A percentile compares a stretch with the other conserved stretches of the same genome.
phyloP scores from a whole-genome alignment of 2,329 filamentous ascomycete species.

The Aspergillus novofumigatus region DNA sequence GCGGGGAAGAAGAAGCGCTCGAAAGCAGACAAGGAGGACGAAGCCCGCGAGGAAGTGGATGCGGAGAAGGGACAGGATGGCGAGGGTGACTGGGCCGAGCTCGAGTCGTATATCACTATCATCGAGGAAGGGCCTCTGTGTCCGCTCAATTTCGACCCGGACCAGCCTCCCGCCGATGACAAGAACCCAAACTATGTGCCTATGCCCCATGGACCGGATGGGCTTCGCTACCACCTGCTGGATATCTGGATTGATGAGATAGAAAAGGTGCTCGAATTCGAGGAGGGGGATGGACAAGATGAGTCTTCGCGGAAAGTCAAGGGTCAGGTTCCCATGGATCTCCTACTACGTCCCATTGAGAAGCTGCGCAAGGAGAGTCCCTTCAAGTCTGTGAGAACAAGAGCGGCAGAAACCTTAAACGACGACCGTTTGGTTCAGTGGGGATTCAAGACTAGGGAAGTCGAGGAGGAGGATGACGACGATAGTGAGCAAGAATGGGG shows the following conservation, averaged over 20 bases:
- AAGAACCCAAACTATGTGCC: conserved; percentile 23
- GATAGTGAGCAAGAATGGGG: conserved; percentile 60
- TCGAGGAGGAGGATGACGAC: conserved; percentile 36
- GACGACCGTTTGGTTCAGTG: conserved; percentile 72
- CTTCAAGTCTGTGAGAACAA: conserved; percentile 67
- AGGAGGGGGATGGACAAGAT: conserved; percentile 33
- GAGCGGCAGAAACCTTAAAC: conserved; percentile 64
- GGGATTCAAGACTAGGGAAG: conserved; percentile 38
- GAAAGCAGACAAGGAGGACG: conserved; percentile 15
- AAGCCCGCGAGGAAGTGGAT: conserved; percentile 13
- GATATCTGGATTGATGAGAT: conserved; percentile 92
- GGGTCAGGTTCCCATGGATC: conserved; percentile 36
- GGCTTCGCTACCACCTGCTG: conserved; percentile 77
- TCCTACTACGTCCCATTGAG: conserved; percentile 43
- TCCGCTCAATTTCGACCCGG: conserved; percentile 37
- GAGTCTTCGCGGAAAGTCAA: conserved; percentile 29
- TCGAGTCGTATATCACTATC: conserved; percentile 37
- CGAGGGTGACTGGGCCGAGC: conserved; percentile 27
- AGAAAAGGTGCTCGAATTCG: conserved; percentile 61
- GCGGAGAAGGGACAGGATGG: conserved; percentile 16
- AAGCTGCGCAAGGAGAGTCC: conserved; percentile 49
- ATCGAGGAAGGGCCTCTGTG: conserved; percentile 39
- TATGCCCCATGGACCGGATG: conserved; percentile 66
- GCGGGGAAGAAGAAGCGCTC: conserved; percentile 24
- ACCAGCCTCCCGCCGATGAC: conserved; percentile 25